These are phyloP conservation scores for Gentiana dahurica DNA, from an alignment of 257 asterid species.

Conservation along the genomic window DNA sequence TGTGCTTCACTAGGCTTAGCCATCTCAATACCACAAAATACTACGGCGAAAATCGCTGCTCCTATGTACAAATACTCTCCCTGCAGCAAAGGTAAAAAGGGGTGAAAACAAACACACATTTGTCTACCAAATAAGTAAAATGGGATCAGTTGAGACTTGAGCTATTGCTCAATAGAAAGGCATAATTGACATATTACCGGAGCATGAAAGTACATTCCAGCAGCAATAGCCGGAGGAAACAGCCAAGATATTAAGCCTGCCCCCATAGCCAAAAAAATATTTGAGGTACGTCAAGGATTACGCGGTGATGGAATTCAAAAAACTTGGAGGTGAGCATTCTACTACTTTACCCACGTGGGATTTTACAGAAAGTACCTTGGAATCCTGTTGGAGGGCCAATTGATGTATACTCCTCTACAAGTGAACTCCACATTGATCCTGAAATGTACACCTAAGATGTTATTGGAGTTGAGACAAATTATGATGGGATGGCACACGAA, in stretches of 20 bases:
- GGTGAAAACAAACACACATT: neutral
- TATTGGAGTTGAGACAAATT: no score
- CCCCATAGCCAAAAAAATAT: neutral
- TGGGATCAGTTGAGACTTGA: no score
- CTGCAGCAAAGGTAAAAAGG: conserved; percentile 21
- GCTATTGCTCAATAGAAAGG: neutral
- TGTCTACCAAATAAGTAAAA: no score
- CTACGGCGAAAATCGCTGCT: conserved; percentile 58
- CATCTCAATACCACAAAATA: conserved; percentile 73
- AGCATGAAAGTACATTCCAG: conserved; percentile 61
- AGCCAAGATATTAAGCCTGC: conserved; percentile 77
- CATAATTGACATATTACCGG: conserved; percentile 29
- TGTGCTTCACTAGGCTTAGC: conserved; percentile 84
- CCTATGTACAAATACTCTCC: conserved; percentile 81
- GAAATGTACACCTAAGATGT: conserved; percentile 5
- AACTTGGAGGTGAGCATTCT: no score
- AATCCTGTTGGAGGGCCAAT: conserved; percentile 86
- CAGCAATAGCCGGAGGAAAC: conserved; percentile 67
- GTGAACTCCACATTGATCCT: conserved; percentile 69
- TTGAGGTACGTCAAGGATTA: neutral
- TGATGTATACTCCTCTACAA: conserved; percentile 70
- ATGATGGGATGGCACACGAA: no score
- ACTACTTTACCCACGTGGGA: no score
- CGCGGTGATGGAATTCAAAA: neutral
- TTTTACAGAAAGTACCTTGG: conserved; percentile 29